Evolutionary conservation across 495 filamentous ascomycete genomes (phyloP), one percentile per base, ranked within the genome.

Genomic region (Neurospora africana): DNA sequence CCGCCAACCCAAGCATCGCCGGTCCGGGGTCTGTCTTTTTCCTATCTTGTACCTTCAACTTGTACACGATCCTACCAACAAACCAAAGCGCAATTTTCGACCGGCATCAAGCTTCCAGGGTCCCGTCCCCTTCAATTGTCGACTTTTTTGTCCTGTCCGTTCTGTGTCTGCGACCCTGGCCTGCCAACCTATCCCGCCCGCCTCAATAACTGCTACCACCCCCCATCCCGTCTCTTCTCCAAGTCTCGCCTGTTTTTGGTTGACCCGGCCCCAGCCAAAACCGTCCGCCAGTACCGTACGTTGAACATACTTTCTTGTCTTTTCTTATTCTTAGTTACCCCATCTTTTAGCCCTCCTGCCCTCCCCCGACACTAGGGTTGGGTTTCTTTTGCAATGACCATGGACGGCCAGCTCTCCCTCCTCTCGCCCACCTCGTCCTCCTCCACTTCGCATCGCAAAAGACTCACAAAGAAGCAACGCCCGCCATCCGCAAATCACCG

Each of bases 391-490:
- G 69, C 41, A 67, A 65, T 69, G 35, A 36, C 76, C 74, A 85
- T 84, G 83, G 82, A 84, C 75, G 80, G 81, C 79, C 83, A 77
- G 70, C 73, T 72, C 73, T 72, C 69, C 73, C 72, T 75, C 43
- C 74, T 68, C 74, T 70, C 78, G 69, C 72, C 76, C 72, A 73
- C 73, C 73, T 69, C 73, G 71, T 72, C 73, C 73, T 77, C 77
- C 79, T 79, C 79, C 78, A 78, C 40, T 75, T 78, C 82, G 67
- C 81, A 86, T 30, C 83, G 84, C 74, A 84, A 85, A 77, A 84
- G 79, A 74, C 84, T 88, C 71, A 86, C 83, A 76, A 88, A 88
- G 80, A 86, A 86, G 53, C 53, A 65, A 78, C 84, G 84, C 33
- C 85, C 85, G 47, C 77, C 86, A 44, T 76, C 81, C 33, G 76